Conservation (phyloP, 2,329 filamentous ascomycete species). For the Colletotrichum australisinense region DNA sequence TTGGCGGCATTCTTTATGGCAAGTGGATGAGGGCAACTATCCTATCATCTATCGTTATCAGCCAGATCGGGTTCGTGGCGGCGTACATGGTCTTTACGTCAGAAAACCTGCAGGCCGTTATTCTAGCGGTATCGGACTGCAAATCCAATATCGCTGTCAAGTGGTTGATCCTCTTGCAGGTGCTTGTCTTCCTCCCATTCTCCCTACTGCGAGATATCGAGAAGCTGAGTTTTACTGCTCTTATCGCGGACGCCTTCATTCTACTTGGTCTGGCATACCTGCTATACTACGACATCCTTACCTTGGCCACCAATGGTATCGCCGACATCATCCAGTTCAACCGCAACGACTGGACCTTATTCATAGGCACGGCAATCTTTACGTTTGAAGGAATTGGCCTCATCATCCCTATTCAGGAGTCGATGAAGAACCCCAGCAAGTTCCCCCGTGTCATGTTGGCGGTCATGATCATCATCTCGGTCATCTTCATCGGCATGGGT, state of each 20-base stretch:
- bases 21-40: constrained; percentile 91
- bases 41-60: constrained; percentile 91
- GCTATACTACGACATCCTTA: constrained; percentile 94
- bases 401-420: constrained; percentile 80
- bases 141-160: constrained; percentile 86
- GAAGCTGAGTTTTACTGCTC: constrained; percentile 94
- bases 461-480: constrained; percentile 95
- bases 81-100: constrained; percentile 98
- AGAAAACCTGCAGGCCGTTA: constrained; percentile 94
- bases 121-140: constrained; percentile 91
- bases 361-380: constrained; percentile 97
- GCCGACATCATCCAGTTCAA: constrained; percentile 94
- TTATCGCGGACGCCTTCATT: constrained; percentile 95
- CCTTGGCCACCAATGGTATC: constrained; percentile 79
- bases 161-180: constrained; percentile 92
- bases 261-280: constrained; percentile 91
- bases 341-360: constrained; percentile 90
- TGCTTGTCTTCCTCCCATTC: constrained; percentile 94
- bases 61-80: constrained; percentile 93
- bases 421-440: constrained; percentile 86
- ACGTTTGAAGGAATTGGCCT: constrained; percentile 84
- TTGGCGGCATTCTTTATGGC: constrained; percentile 92
- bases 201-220: constrained; percentile 96
- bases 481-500: constrained; percentile 91
- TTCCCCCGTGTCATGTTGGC: constrained; percentile 89